Conservation (phyloP, 2,329 filamentous ascomycete genomes). For the Colletotrichum limetticola region DNA sequence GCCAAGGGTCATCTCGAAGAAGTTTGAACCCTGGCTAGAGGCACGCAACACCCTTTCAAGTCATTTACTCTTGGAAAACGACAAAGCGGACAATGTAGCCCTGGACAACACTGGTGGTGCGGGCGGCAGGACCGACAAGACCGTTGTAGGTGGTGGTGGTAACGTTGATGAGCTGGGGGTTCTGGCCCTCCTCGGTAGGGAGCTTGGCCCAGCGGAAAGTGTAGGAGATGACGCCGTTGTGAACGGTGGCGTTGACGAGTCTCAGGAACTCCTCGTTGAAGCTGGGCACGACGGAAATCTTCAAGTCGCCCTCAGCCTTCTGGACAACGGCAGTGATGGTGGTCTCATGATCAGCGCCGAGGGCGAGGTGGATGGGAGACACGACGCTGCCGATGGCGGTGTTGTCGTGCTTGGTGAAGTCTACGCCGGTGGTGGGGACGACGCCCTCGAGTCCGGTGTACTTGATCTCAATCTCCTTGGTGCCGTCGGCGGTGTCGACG, state of each 20-base stretch:
- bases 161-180: constrained; percentile 5
- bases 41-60: neutral
- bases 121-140: neutral
- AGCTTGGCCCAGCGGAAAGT: neutral
- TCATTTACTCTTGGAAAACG: neutral
- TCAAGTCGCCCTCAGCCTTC: neutral
- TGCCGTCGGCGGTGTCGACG: neutral
- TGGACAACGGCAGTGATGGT: neutral
- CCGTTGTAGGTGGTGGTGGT: neutral
- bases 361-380: neutral
- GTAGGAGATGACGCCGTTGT: neutral
- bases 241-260: neutral
- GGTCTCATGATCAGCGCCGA: neutral
- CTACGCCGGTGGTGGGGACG: neutral
- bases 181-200: neutral
- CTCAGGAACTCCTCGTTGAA: neutral
- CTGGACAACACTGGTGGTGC: neutral
- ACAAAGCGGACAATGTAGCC: neutral
- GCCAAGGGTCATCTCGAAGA: neutral
- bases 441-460: neutral
- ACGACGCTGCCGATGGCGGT: neutral
- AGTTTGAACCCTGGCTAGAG: neutral
- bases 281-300: neutral
- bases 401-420: neutral
- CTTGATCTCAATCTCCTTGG: neutral